Evolutionary conservation across 2,329 filamentous ascomycete species (phyloP).

Genomic region (Xylaria hypoxylon): DNA sequence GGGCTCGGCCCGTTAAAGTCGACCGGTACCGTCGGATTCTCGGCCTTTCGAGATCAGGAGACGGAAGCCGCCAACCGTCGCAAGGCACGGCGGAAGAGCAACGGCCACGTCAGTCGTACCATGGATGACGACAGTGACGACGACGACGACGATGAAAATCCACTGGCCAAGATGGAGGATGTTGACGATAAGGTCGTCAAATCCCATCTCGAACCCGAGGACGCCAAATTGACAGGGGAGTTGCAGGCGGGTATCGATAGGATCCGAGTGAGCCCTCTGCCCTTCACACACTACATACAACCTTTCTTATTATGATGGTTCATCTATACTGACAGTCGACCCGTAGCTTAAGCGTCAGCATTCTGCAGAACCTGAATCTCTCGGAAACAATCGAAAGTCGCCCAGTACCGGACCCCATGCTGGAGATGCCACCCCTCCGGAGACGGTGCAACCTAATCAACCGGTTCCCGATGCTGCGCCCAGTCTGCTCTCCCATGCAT

Average conservation of each 20-base stretch:
- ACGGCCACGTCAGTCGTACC: constrained; percentile 64
- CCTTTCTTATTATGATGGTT: background rate
- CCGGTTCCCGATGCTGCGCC: constrained; percentile 50
- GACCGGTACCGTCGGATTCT: constrained; percentile 89
- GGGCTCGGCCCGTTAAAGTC: constrained; percentile 86
- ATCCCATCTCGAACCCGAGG: constrained; percentile 73
- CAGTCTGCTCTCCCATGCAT: constrained; percentile 57
- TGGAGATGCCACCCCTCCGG: constrained; percentile 57
- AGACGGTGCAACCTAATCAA: constrained; percentile 51
- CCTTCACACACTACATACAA: background rate
- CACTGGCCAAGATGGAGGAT: constrained; percentile 74
- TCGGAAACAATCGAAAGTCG: constrained; percentile 59
- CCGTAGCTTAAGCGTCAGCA: constrained; percentile 82
- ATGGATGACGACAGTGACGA: constrained; percentile 78
- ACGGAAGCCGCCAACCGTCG: constrained; percentile 66
- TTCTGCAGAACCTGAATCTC: constrained; percentile 74
- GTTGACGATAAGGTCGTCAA: constrained; percentile 71
- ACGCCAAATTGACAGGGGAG: constrained; percentile 77
- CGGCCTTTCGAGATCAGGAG: constrained; percentile 82
- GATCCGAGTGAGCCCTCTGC: constrained; percentile 72
- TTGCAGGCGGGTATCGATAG: constrained; percentile 83
- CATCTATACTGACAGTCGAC: constrained; percentile 43
- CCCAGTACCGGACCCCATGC: constrained; percentile 57
- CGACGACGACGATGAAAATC: constrained; percentile 70
- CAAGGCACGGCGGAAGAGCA: constrained; percentile 72